Base-by-base conservation (phyloP, 169 alveolate genomes). In the Plasmodium blacklocki region DNA sequence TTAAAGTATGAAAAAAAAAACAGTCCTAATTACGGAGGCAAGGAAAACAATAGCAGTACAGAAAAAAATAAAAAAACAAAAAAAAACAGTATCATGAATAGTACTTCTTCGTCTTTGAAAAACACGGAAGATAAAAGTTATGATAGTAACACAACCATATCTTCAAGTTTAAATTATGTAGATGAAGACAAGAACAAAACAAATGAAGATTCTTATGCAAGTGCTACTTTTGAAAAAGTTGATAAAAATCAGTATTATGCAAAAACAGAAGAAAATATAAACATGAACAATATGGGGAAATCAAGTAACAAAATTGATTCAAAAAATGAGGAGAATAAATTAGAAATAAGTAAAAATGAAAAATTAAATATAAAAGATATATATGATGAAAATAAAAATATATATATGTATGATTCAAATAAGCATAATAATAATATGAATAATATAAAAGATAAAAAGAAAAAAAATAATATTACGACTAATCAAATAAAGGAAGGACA, bases 101-200 rank as follows among this genome's bases (percentile, higher is more conserved):
- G n/a, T 15, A 18, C 56, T 21, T n/a, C 56, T 49, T 76, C 64
- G 49, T 14, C 52, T 83, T 26, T 68, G 43, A 68, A 83, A 72
- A 32, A 50, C 9, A 62, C n/a, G 4, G 74, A 68, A 39, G 45
- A 54, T 23, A 56, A 58, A 18, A 32, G 45, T 68, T 54, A 29
- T 45, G 91, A 83, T 73, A 83, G 91, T 62, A 68, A 68, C 54
- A 83, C 91, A 26, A 83, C 91, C 26, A 68, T 83, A 56, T 58
- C 83, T 9, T 58, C 91, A 54, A 83, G 80, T 23, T 56, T 83
- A 32, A 58, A 83, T 63, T 83, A 56, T 63, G 56, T 56, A n/a
- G 71, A 67, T 47, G 91, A 62, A 45, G 83, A 60, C 3, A 62
- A 62, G 14, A 73, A 68, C 45, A 72, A 54, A 32, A 39, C 58